A percentile compares a stretch with the other conserved stretches of the same genome.
Evolutionary conservation across 495 filamentous ascomycete species (phyloP).

Genomic region (Penicillium antarcticum): DNA sequence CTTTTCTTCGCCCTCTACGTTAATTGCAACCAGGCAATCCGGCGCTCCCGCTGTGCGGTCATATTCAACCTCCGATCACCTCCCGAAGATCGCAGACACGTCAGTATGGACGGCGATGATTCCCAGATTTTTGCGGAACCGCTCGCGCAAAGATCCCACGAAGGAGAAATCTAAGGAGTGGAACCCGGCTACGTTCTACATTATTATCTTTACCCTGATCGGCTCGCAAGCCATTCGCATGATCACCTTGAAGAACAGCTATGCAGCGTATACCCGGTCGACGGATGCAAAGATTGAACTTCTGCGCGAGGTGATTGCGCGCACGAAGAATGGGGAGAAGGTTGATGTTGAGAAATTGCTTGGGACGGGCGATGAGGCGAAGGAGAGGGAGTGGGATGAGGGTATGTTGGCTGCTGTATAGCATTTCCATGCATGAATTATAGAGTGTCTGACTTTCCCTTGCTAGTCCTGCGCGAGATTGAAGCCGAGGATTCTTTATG

Average conservation of each 20-base stretch:
- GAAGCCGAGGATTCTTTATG: conserved; percentile 71
- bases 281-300: conserved; percentile 76
- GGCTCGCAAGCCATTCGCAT: conserved; percentile 93
- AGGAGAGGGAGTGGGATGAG: conserved; percentile 87
- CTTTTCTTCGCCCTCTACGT: neutral
- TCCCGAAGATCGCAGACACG: conserved; percentile 59
- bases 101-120: conserved; percentile 72
- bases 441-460: conserved; percentile 12
- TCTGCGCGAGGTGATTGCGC: conserved; percentile 78
- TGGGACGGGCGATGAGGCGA: conserved; percentile 71
- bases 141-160: conserved; percentile 26
- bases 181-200: conserved; percentile 93
- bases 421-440: neutral
- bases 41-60: conserved; percentile 11
- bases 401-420: conserved; percentile 44
- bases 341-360: conserved; percentile 84
- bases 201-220: conserved; percentile 85
- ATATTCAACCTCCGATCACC: conserved; percentile 32
- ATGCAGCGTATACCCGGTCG: conserved; percentile 63
- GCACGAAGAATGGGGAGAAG: conserved; percentile 77
- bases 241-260: conserved; percentile 75
- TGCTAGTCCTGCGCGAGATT: conserved; percentile 71
- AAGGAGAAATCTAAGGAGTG: conserved; percentile 63
- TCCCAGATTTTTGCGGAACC: conserved; percentile 44
- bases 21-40: conserved; percentile 1